Evolutionary conservation across 768 basidiomycete genomes (phyloP).

Genomic region (Termitomyces sp.): DNA sequence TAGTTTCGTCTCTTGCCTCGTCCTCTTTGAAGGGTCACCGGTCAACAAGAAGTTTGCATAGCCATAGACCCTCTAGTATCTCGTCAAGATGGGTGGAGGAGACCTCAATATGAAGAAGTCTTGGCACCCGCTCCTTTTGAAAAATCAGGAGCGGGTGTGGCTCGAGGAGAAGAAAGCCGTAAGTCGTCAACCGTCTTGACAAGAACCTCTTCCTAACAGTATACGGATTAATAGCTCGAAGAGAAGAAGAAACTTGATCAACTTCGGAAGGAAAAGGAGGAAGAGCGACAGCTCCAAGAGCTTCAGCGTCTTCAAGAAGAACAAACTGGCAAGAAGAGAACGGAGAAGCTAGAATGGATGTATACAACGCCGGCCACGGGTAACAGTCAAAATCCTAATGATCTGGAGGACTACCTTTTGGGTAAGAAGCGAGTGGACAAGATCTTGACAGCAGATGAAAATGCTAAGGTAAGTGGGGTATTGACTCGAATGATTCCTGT

Average conservation of each 20-base stretch:
- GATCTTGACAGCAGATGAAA: slow-evolving; percentile 87
- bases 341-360: slow-evolving; percentile 99
- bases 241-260: slow-evolving; percentile 99
- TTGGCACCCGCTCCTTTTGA: slow-evolving; percentile 97
- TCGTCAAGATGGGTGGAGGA: slow-evolving; percentile 91
- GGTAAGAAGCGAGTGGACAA: slow-evolving; percentile 99
- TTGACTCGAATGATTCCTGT: background rate
- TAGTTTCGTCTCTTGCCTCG: background rate
- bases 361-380: slow-evolving; percentile 96
- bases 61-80: background rate
- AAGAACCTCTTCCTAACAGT: slow-evolving; percentile 11
- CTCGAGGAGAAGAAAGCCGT: slow-evolving; percentile 96
- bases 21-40: background rate
- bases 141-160: slow-evolving; percentile 99
- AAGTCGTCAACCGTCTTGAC: slow-evolving; percentile 26
- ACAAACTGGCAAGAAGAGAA: slow-evolving; percentile 90
- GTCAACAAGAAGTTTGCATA: background rate
- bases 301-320: slow-evolving; percentile 94
- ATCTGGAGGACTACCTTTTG: slow-evolving; percentile 93
- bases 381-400: slow-evolving; percentile 81
- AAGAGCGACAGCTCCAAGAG: slow-evolving; percentile 95
- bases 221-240: slow-evolving; percentile 62
- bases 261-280: slow-evolving; percentile 95
- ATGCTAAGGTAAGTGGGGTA: slow-evolving; percentile 63
- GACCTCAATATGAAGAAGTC: slow-evolving; percentile 99